Base-by-base conservation (phyloP, 2,329 filamentous ascomycete species). In the Ophiocordyceps sinensis region DNA sequence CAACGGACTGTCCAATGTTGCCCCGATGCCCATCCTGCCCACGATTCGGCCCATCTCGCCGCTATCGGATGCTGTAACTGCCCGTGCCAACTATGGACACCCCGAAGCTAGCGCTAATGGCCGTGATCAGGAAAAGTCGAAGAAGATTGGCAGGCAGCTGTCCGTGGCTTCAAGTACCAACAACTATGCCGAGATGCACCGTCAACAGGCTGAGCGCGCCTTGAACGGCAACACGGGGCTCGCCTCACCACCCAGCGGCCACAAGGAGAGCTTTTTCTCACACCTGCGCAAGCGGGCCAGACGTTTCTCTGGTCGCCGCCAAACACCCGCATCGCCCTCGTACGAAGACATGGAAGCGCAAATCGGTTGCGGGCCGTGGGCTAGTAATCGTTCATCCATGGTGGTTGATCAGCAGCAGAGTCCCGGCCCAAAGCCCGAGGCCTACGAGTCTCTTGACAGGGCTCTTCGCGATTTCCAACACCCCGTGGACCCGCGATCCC, bases 221-320 rank as follows among this genome's bases (percentile, higher is more conserved):
- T 71, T 96, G 37, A 95, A 87, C 56, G 91, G 88, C 41, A 79
- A 82, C 52, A 75, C 73, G 29, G 83, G 80, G 19, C 67, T 88
- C 21, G 78, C 75, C 14, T 91, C 86, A 6, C 85, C 87, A 4
- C 78, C 81, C 0, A 80, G 74, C 52, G 84, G 75, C 15, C 84
- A 87, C 43, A 93, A 93, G 56, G 91, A 98, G 60, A 86, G 91
- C 61, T 98, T 98, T 68, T 98, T 98, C 64, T 96, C 91, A 1
- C 91, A 98, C 58, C 72, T 98, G 8, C 77, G 91, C 43, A 98
- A 98, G 63, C 81, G 89, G 40, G 91, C 93, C 26, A 77, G 91
- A 51, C 76, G 91, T 50, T 80, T 98, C 45, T 98, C 91, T 23
- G 91, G 91, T 37, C 80, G 89, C 43, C 87, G 94, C 55, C 85